phyloP scores from a whole-genome alignment of 306 rosid genomes.

The Sicyos edulis region DNA sequence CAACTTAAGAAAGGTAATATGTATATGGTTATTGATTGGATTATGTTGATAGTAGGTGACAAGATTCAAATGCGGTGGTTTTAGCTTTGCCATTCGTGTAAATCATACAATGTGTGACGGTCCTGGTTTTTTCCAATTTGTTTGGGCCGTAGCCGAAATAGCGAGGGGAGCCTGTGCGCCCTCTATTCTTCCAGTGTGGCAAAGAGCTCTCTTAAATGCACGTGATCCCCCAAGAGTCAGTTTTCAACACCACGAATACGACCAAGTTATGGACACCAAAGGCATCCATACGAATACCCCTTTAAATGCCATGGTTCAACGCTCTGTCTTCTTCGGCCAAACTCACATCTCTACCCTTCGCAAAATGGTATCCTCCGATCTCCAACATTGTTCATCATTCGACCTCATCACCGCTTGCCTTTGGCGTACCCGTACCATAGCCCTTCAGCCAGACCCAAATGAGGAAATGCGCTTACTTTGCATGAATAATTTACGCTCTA shows the following conservation, averaged over 20 bases:
- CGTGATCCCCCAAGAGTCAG: constrained; percentile 23
- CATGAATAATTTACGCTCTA: background rate
- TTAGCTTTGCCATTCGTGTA: constrained; percentile 25
- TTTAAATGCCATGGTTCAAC: background rate
- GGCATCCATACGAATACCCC: background rate
- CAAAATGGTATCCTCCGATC: constrained; percentile 7
- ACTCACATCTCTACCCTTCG: constrained; percentile 8
- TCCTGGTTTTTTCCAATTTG: background rate
- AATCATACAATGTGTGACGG: constrained; percentile 31
- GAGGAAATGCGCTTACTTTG: constrained; percentile 15
- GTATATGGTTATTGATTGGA: no score
- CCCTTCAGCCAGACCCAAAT: constrained; percentile 6
- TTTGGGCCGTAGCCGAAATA: constrained; percentile 18
- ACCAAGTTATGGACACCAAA: background rate
- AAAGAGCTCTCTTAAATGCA: constrained; percentile 5
- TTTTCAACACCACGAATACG: constrained; percentile 14
- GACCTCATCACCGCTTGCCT: constrained; percentile 25
- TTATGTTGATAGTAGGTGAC: no score
- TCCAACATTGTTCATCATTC: constrained; percentile 7
- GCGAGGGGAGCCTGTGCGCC: constrained; percentile 15
- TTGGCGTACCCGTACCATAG: constrained; percentile 20
- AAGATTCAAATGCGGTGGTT: constrained; percentile 24
- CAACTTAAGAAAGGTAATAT: no score
- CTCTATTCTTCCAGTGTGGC: constrained; percentile 30
- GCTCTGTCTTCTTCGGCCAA: constrained; percentile 19